These are phyloP conservation scores for Elsinoe necatrix DNA, from an alignment of 2,329 filamentous ascomycete species.

Conservation along the genomic window DNA sequence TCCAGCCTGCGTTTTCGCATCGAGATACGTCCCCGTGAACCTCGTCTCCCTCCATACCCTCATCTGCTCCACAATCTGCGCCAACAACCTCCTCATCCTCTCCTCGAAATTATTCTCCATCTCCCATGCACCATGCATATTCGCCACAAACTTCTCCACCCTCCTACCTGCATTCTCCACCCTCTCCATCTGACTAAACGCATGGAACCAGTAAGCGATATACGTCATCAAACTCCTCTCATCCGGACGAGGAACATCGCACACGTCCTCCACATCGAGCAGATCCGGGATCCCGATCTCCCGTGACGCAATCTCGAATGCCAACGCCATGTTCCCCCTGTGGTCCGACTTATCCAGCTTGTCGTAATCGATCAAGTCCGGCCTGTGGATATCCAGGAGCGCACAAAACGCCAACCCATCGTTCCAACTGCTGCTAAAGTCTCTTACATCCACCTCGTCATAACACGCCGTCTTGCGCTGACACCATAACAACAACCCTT, in stretches of 20 bases:
- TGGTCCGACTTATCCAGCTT: slow-evolving; percentile 89
- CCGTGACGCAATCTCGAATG: slow-evolving; percentile 90
- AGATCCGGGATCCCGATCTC: slow-evolving; percentile 96
- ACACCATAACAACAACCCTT: slow-evolving; percentile 91
- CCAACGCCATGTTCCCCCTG: slow-evolving; percentile 92
- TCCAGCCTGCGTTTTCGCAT: slow-evolving; percentile 78
- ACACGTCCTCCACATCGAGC: slow-evolving; percentile 95
- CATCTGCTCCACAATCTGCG: slow-evolving; percentile 64
- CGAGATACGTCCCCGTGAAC: slow-evolving; percentile 85
- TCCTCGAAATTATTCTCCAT: slow-evolving; percentile 97
- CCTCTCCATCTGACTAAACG: slow-evolving; percentile 97
- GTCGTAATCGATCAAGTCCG: slow-evolving; percentile 95
- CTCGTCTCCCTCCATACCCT: slow-evolving; percentile 67
- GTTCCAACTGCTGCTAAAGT: slow-evolving; percentile 96
- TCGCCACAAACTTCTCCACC: slow-evolving; percentile 97
- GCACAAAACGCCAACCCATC: slow-evolving; percentile 95
- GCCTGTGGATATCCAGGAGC: slow-evolving; percentile 89
- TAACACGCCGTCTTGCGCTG: slow-evolving; percentile 98
- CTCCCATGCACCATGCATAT: slow-evolving; percentile 98
- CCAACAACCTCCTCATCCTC: slow-evolving; percentile 75
- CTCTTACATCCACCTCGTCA: slow-evolving; percentile 87
- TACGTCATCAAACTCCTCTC: slow-evolving; percentile 98
- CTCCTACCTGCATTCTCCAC: slow-evolving; percentile 94
- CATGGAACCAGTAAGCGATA: slow-evolving; percentile 99
- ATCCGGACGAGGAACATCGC: slow-evolving; percentile 90